phyloP scores from a whole-genome alignment of 1,284 basidiomycete genomes.

The Polyporus tsugae region DNA sequence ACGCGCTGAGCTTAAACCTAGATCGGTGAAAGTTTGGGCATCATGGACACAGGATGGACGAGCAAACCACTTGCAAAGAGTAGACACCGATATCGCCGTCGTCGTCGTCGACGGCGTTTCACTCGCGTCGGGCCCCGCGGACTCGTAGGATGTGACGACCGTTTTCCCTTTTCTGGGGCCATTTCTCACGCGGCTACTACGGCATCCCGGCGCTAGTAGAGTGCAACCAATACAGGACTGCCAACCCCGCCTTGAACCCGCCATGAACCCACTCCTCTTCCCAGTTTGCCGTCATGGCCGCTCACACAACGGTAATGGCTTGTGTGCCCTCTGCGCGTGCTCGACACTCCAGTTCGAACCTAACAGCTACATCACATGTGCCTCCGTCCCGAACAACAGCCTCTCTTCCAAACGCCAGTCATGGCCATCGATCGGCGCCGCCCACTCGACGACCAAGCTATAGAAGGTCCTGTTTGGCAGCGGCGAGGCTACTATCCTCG shows the following conservation, averaged over 20 bases:
- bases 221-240: neutral
- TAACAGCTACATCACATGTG: neutral
- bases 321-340: neutral
- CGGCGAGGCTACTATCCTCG: neutral
- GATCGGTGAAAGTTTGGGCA: neutral
- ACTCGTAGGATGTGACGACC: conserved; percentile 6
- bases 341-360: neutral
- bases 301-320: neutral
- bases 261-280: neutral
- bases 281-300: neutral
- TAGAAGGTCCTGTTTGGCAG: neutral
- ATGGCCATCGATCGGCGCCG: neutral
- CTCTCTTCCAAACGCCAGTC: neutral
- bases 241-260: neutral
- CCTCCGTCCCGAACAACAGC: neutral
- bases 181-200: neutral
- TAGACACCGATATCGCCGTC: conserved; percentile 2
- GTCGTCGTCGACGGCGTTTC: neutral
- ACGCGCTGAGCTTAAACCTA: conserved; percentile 1
- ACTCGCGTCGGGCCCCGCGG: neutral
- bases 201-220: neutral
- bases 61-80: conserved; percentile 7
- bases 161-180: neutral
- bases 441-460: neutral
- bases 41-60: neutral